Base-by-base conservation (phyloP, 1,284 basidiomycete genomes). In the Cerrena zonata region DNA sequence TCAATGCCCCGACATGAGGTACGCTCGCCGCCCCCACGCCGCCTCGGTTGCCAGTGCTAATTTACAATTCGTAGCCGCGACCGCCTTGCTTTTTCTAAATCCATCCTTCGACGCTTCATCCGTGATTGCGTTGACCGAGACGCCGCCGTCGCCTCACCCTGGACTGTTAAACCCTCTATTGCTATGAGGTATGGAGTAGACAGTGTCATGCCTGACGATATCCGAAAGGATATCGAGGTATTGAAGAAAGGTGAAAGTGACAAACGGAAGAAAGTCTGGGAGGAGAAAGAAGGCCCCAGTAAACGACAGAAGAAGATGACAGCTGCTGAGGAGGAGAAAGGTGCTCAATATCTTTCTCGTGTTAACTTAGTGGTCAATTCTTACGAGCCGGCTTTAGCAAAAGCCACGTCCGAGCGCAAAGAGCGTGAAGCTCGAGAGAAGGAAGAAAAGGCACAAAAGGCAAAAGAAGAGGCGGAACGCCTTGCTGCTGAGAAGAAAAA, bases 51-150 rank as follows among this genome's bases (percentile, higher is more conserved):
- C n/a, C 34, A 23, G 44, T 23, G 12, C 25, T 49, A 13, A 34
- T n/a, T 49, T 18, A 23, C 34, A 21, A 23, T 34, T 18, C 18
- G 36, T 58, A 94, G 91, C 64, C 91, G 95, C 54, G 95, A 99
- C 67, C 89, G 94, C 51, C 78, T 94, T 30, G 86, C 90, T 19
- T 98, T 97, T 70, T 95, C 92, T 40, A 96, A 97, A 67, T 93
- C 94, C 13, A 95, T 98, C 60, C 79, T 99, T 25, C 91, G 94
- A 57, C 89, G 94, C 36, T 98, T 95, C 70, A 88, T 99, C 47
- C 87, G 91, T 54, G 95, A 98, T 63, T 94, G 91, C 62, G 86
- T 98, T 2, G 82, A 89, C 58, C 85, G 95, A 45, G 93, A 95
- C 54, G 78, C 93, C 12, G 88, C 91, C 18, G 86, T 95, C 36